Base-by-base conservation (phyloP, 2,329 filamentous ascomycete genomes). In the Emmonsia crescens region DNA sequence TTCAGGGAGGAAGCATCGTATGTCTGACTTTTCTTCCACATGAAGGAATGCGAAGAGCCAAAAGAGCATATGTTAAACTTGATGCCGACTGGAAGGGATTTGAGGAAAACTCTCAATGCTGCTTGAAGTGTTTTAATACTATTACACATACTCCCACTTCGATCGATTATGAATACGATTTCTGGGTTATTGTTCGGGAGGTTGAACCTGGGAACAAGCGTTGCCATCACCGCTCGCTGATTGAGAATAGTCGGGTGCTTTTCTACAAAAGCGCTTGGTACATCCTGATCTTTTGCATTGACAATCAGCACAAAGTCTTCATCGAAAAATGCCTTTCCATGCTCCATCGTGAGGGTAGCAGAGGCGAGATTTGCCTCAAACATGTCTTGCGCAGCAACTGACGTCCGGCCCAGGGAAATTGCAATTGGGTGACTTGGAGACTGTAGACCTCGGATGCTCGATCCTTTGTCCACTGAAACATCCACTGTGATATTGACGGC, bases 131-230 rank as follows among this genome's bases (percentile, higher is more conserved):
- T 74, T 1, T 58, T 61, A 6, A 84, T 84, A 54, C 80, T 82
- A 42, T 70, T 69, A 3, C 46, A 4, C 76, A 82, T 82, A 44
- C 85, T 88, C 0, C 86, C 87, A 61, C 85, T 89, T 59, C 87
- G 81, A 70, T 91, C 88, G 61, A 85, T 87, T 4, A 91, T 75
- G 66, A 91, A 90, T 21, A 91, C 82, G 27, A 91, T 80, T 69
- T 91, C 88, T 0, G 81, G 81, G 21, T 72, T 74, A 9, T 79
- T 76, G 0, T 79, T 69, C 0, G 83, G 82, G 0, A 89, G 74
- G n/a, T 78, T 77, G 73, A 89, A 89, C 64, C 84, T 85, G 1
- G 88, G 88, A 0, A 90, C 85, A 0, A 91, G 75, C 0, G 87
- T 89, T 0, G 82, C 76, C 86, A 91, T 89, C 62, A 91, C 69